These are phyloP conservation scores for Alnus glutinosa DNA, from an alignment of 306 rosid genomes.

Conservation along the genomic window DNA sequence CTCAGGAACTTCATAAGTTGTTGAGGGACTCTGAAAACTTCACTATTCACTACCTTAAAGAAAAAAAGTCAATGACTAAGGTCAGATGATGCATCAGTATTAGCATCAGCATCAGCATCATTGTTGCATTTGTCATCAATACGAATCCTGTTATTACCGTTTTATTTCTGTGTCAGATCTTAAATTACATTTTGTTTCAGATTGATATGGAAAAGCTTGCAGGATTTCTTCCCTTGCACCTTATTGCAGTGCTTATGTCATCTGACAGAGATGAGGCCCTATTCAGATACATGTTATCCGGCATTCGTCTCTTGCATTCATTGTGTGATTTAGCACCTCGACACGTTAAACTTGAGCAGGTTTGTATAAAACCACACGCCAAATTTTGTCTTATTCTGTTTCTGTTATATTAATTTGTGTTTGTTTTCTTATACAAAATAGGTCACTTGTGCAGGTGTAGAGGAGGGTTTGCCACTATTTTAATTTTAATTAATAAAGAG, in stretches of 20 bases:
- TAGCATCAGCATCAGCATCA: neutral
- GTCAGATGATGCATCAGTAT: slow-evolving; percentile 37
- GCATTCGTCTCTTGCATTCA: slow-evolving; percentile 83
- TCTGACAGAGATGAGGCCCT: slow-evolving; percentile 57
- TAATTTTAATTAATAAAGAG: neutral
- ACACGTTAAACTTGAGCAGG: slow-evolving; percentile 85
- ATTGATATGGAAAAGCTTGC: slow-evolving; percentile 86
- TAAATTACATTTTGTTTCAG: slow-evolving; percentile 44
- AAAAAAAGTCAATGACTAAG: slow-evolving; percentile 49
- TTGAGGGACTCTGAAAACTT: slow-evolving; percentile 75
- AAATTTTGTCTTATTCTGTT: slow-evolving; percentile 20
- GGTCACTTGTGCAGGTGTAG: neutral
- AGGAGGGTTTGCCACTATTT: neutral
- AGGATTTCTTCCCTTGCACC: slow-evolving; percentile 79
- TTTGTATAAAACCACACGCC: slow-evolving; percentile 24
- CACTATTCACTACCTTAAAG: slow-evolving; percentile 53
- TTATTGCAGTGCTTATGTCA: slow-evolving; percentile 59
- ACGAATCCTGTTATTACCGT: slow-evolving; percentile 5
- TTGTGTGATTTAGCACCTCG: slow-evolving; percentile 89
- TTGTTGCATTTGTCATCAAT: slow-evolving; percentile 13
- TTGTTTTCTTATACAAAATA: slow-evolving; percentile 7
- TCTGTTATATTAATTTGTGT: slow-evolving; percentile 13
- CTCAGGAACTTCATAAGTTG: slow-evolving; percentile 64
- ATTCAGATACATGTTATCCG: slow-evolving; percentile 65
- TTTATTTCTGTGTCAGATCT: slow-evolving; percentile 27